Evolutionary conservation across 495 filamentous ascomycete species (phyloP).

Genomic region (Aspergillus nanangensis): DNA sequence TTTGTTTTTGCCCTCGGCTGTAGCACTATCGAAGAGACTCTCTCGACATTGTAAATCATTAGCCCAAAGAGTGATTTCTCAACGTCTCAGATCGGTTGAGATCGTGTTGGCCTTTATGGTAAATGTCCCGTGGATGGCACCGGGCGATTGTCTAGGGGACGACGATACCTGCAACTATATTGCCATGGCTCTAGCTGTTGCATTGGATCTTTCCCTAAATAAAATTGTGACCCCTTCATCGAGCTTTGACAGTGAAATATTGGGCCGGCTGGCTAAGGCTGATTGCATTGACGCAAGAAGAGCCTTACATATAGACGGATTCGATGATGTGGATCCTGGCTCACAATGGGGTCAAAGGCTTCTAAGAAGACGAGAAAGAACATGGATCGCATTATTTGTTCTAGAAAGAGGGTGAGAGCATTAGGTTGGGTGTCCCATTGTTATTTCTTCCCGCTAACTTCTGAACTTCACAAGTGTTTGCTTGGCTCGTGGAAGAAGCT

Average conservation of each 20-base stretch:
- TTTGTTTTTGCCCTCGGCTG: slow-evolving; percentile 57
- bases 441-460: not conserved
- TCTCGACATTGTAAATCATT: slow-evolving; percentile 60
- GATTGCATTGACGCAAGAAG: slow-evolving; percentile 63
- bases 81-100: slow-evolving; percentile 62
- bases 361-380: slow-evolving; percentile 59
- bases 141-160: slow-evolving; percentile 60
- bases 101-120: slow-evolving; percentile 72
- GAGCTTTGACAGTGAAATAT: slow-evolving; percentile 43
- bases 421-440: not conserved
- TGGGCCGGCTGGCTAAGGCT: slow-evolving; percentile 48
- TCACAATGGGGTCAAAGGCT: slow-evolving; percentile 56
- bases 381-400: slow-evolving; percentile 68
- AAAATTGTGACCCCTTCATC: slow-evolving; percentile 59
- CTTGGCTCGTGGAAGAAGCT: slow-evolving; percentile 62
- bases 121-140: slow-evolving; percentile 74
- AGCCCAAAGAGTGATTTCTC: slow-evolving; percentile 53
- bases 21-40: slow-evolving; percentile 58
- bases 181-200: slow-evolving; percentile 63
- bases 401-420: slow-evolving; percentile 60
- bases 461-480: slow-evolving; percentile 47
- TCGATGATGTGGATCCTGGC: slow-evolving; percentile 54
- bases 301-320: slow-evolving; percentile 63
- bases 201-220: slow-evolving; percentile 63
- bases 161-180: slow-evolving; percentile 71